A percentile compares a stretch with the other conserved stretches of the same genome.
Evolutionary conservation across 225 moss, liverwort and hornwort genomes (phyloP).

Genomic region (Asterella californica): DNA sequence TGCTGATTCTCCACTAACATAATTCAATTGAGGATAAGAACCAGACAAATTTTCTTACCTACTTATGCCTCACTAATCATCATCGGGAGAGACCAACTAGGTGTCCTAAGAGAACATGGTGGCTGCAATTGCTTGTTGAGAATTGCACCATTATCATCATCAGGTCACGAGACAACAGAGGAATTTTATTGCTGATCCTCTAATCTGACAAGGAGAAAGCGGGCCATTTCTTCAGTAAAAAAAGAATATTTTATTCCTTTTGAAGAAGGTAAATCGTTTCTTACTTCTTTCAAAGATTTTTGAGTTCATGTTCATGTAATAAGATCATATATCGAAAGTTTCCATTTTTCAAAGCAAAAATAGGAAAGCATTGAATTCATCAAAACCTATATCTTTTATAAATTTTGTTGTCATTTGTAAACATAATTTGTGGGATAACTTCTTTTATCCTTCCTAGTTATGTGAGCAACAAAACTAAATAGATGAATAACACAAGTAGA

Average conservation of each 20-base stretch:
- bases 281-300: background rate
- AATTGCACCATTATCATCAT: background rate
- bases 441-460: too few relatives aligned
- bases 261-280: background rate
- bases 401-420: too few relatives aligned
- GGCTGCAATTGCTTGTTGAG: background rate
- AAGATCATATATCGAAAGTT: too few relatives aligned
- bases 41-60: background rate
- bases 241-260: background rate
- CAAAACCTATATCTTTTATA: too few relatives aligned
- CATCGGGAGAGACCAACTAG: background rate
- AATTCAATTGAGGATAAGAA: background rate
- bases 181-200: background rate
- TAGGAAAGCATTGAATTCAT: too few relatives aligned
- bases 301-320: too few relatives aligned
- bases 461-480: too few relatives aligned
- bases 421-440: too few relatives aligned
- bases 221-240: too few relatives aligned
- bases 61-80: conserved; percentile 1
- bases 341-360: too few relatives aligned
- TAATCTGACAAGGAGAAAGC: background rate
- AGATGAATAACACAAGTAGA: too few relatives aligned
- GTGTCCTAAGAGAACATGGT: background rate
- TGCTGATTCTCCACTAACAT: background rate
- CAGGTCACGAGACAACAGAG: conserved; percentile 5